Percentiles rank a stretch among this genome's conserved stretches.
Evolutionary conservation across 2,329 filamentous ascomycete species (phyloP).

Genomic region (Pseudogymnoascus sp.): DNA sequence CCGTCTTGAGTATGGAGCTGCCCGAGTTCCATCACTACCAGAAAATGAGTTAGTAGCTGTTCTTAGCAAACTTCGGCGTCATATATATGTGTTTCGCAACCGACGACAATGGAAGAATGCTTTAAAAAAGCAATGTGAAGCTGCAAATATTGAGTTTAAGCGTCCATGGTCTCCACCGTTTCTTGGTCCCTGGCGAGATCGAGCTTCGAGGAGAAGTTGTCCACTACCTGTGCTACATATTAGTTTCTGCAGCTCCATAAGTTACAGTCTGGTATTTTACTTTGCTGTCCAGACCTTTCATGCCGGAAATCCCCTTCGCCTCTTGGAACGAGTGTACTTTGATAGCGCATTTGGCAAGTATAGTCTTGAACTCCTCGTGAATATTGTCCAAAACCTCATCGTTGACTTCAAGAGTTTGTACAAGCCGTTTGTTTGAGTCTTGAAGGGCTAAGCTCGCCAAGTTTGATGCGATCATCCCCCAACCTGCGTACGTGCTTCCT

Average conservation of each 20-base stretch:
- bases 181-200: neutral
- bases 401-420: slow-evolving; percentile 29
- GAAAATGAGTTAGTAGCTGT: too few relatives aligned
- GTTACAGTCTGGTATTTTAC: slow-evolving; percentile 16
- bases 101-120: too few relatives aligned
- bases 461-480: slow-evolving; percentile 26
- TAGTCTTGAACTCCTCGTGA: slow-evolving; percentile 30
- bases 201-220: neutral
- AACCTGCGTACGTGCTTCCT: neutral
- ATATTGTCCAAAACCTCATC: slow-evolving; percentile 34
- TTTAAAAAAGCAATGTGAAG: too few relatives aligned
- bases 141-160: too few relatives aligned
- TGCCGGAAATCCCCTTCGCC: slow-evolving; percentile 27
- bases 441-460: slow-evolving; percentile 28
- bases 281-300: slow-evolving; percentile 30
- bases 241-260: neutral
- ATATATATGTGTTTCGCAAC: too few relatives aligned
- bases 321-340: slow-evolving; percentile 37
- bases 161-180: neutral
- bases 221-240: neutral
- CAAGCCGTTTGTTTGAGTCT: slow-evolving; percentile 30
- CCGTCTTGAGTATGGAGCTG: too few relatives aligned
- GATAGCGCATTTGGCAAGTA: slow-evolving; percentile 22
- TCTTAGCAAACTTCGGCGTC: too few relatives aligned
- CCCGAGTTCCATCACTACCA: too few relatives aligned